These are phyloP conservation scores for Cytospora piceae DNA, from an alignment of 2,329 filamentous ascomycete genomes.

Conservation along the genomic window DNA sequence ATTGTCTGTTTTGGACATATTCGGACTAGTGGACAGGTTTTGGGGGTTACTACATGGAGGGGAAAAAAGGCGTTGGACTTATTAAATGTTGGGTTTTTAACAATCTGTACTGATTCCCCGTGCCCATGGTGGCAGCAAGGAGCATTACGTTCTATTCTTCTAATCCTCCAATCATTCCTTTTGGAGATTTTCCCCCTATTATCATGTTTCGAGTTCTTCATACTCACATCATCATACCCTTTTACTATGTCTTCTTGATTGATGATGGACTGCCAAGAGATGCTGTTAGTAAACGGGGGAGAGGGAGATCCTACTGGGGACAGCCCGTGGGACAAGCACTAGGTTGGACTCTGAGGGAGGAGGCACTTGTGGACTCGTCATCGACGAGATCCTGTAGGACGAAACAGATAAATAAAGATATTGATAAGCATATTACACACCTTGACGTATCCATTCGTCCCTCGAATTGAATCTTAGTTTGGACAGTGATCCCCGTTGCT, in stretches of 20 bases:
- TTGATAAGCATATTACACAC: slow-evolving; percentile 7
- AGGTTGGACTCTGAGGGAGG: not conserved
- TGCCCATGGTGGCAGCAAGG: slow-evolving; percentile 28
- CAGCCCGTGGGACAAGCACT: not conserved
- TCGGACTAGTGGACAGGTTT: not conserved
- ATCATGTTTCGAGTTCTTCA: slow-evolving; percentile 9
- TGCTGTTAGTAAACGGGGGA: not conserved
- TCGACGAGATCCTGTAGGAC: slow-evolving; percentile 2
- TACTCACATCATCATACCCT: slow-evolving; percentile 16
- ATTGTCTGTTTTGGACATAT: slow-evolving; percentile 13
- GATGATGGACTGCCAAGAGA: slow-evolving; percentile 15
- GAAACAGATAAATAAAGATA: slow-evolving; percentile 17
- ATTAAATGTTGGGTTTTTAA: slow-evolving; percentile 4
- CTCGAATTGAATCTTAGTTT: not conserved
- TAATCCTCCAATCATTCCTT: slow-evolving; percentile 27
- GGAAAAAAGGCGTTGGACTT: slow-evolving; percentile 17
- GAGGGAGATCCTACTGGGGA: not conserved
- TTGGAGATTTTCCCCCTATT: slow-evolving; percentile 10
- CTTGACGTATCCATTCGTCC: not conserved
- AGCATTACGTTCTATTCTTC: slow-evolving; percentile 24
- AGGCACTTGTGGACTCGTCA: slow-evolving; percentile 1
- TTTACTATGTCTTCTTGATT: slow-evolving; percentile 18
- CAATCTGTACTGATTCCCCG: slow-evolving; percentile 24
- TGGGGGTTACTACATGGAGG: slow-evolving; percentile 6
- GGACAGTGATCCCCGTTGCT: not conserved